Evolutionary conservation across 345 rosid genomes (phyloP).

Genomic region (Eucalyptus viminalis): DNA sequence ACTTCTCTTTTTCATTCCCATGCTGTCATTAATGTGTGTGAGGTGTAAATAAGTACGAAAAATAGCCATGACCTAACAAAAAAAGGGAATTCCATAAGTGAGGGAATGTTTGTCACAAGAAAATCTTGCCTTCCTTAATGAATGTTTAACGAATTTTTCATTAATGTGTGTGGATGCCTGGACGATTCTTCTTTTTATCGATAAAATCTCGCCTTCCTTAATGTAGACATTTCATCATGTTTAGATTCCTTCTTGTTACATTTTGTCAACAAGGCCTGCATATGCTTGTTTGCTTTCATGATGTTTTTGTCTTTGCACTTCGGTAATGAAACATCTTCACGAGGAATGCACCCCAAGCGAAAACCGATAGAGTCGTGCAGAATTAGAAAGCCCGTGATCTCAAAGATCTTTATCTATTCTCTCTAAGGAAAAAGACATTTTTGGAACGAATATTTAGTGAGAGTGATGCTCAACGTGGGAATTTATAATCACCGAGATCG

Average conservation of each 20-base stretch:
- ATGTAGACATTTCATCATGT: neutral
- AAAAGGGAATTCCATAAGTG: neutral
- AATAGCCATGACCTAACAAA: neutral
- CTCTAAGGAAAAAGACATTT: neutral
- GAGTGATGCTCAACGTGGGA: neutral
- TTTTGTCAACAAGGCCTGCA: neutral
- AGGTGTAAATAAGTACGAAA: neutral
- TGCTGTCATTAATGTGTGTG: neutral
- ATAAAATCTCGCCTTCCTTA: neutral
- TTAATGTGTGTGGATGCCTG: no score
- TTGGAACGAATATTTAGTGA: neutral
- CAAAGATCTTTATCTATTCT: neutral
- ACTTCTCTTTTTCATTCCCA: neutral
- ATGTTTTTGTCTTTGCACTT: neutral
- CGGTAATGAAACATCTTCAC: neutral
- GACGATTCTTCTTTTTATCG: neutral
- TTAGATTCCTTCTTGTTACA: neutral
- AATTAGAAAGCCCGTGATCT: neutral
- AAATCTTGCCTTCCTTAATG: no score
- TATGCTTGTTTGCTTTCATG: neutral
- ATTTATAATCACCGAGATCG: neutral
- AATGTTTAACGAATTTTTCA: no score
- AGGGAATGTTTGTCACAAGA: neutral
- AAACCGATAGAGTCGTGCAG: neutral
- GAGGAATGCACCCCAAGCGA: neutral